Evolutionary conservation across 2,329 filamentous ascomycete species (phyloP), one percentile per base, ranked within the genome.

Genomic region (Claviceps pazoutovae): DNA sequence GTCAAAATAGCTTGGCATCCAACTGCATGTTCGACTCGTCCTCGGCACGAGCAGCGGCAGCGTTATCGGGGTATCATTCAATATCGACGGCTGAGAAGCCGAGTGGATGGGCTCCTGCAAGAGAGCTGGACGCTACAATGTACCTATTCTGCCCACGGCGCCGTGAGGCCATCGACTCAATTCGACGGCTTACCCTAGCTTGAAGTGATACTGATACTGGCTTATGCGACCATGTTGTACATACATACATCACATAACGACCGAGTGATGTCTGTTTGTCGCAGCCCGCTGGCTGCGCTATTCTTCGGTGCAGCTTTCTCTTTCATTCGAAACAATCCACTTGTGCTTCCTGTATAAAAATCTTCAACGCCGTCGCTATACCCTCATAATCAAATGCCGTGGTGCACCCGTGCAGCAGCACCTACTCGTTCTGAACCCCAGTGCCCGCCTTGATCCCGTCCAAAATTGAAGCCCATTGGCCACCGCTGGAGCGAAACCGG

Each of bases 371-470:
- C 49, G 23, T 38, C 43, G 43, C 49, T 46, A 46, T 50, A 36
- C 49, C 19, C 4, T 30, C n/a, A 39, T 39, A 16, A 39, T 39
- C 48, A 44, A 34, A 46, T 46, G 23, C 14, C 8, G 41, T 17
- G 30, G 19, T 26, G 23, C 23, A 26, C 23, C 23, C 23, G 23
- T 26, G 14, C 21, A 41, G 3, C n/a, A 36, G 16, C 26, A 11
- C 39, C 38, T 55, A 65, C 34, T 64, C 61, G 1, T 56, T 45
- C 34, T 67, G 66, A 2, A 66, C 65, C 7, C 62, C 62, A 5
- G 69, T 62, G 2, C 74, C 74, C 11, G 65, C 66, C 62, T 70
- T 75, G 58, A 79, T 72, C 0, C 74, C 75, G 51, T 78, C 74
- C 2, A 78, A 56, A 7, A 78, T 67, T 2, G 69, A 67, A 14